These are phyloP conservation scores for Terfezia claveryi DNA, from an alignment of 495 filamentous ascomycete species.

Conservation along the genomic window DNA sequence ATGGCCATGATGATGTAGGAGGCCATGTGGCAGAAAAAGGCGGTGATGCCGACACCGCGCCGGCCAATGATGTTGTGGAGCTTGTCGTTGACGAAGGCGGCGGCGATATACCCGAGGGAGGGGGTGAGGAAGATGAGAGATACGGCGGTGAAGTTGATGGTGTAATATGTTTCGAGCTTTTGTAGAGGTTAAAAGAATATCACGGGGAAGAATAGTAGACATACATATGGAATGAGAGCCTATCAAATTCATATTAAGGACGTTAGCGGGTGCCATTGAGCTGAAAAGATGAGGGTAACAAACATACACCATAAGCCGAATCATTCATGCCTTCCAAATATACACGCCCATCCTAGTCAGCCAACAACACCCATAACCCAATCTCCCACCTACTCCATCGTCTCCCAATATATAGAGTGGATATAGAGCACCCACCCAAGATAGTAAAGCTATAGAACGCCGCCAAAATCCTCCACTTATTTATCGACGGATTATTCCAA, in stretches of 20 bases:
- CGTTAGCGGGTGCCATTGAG: too few species aligned
- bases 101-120: conserved; percentile 52
- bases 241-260: neutral
- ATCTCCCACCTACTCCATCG: too few species aligned
- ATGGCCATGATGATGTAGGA: conserved; percentile 43
- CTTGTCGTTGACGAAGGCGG: conserved; percentile 40
- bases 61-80: conserved; percentile 39
- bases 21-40: conserved; percentile 26
- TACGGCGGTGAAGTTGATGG: conserved; percentile 46
- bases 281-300: too few species aligned
- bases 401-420: too few species aligned
- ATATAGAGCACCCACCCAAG: neutral
- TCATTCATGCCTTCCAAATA: too few species aligned
- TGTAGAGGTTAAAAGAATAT: neutral
- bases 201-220: neutral
- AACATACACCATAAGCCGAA: too few species aligned
- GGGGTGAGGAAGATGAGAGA: conserved; percentile 60
- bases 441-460: neutral
- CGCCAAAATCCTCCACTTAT: neutral
- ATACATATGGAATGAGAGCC: conserved; percentile 20
- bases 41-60: conserved; percentile 35
- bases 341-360: too few species aligned
- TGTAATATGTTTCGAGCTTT: conserved; percentile 38
- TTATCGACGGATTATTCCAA: neutral
- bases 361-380: too few species aligned